phyloP scores from a whole-genome alignment of 495 filamentous ascomycete genomes.

The Xylaria longipes region DNA sequence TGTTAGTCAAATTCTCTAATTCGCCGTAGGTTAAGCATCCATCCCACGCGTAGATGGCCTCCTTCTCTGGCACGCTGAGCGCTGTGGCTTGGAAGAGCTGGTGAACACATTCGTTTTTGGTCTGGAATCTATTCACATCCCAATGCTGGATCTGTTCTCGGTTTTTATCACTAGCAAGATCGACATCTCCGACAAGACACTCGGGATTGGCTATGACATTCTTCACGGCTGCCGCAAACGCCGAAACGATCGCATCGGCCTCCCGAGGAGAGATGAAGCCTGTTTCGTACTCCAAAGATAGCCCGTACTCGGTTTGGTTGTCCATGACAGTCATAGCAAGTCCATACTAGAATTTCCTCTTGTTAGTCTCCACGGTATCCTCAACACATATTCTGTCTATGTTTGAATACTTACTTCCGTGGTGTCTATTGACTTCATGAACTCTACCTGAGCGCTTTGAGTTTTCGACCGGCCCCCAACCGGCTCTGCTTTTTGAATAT shows the following conservation, averaged over 20 bases:
- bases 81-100: slow-evolving; percentile 32
- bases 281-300: slow-evolving; percentile 8
- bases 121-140: slow-evolving; percentile 14
- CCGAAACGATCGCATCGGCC: slow-evolving; percentile 3
- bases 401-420: slow-evolving; percentile 19
- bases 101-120: slow-evolving; percentile 37
- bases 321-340: slow-evolving; percentile 16
- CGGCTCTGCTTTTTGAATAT: slow-evolving; percentile 8
- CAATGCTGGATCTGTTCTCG: background rate
- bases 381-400: background rate
- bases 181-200: slow-evolving; percentile 8
- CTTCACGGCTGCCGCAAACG: slow-evolving; percentile 3
- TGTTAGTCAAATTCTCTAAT: slow-evolving; percentile 44
- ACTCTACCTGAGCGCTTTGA: slow-evolving; percentile 55
- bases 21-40: slow-evolving; percentile 58
- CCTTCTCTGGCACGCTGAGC: slow-evolving; percentile 22
- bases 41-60: slow-evolving; percentile 55
- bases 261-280: background rate
- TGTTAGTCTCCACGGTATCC: background rate
- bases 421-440: slow-evolving; percentile 60
- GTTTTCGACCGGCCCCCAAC: slow-evolving; percentile 22
- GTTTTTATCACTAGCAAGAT: slow-evolving; percentile 7
- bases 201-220: slow-evolving; percentile 6
- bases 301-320: background rate
- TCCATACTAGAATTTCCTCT: background rate